Base-by-base conservation (phyloP, 495 filamentous ascomycete genomes). In the Endocarpon pusillum region DNA sequence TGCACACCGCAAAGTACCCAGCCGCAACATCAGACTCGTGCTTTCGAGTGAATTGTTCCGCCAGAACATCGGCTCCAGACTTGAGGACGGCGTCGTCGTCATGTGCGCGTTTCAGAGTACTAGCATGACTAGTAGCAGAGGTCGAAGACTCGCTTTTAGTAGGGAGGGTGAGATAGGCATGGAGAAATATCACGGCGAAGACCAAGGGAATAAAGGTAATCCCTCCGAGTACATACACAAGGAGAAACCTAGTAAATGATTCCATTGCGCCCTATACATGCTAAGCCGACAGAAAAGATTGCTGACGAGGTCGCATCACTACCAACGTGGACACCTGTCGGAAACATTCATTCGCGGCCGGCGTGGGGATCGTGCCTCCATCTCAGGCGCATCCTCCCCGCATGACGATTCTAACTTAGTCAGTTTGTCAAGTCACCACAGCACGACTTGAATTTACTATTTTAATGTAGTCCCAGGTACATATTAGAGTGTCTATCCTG, bases 1-100 rank as follows among this genome's bases (percentile, higher is more conserved):
- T 69, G 48, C 81, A 92, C 10, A 96, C 85, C 4, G 85, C 81
- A 53, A 97, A 97, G 56, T 92, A 94, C 28, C 85, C 85, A 8
- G 83, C 79, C 2, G 84, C 81, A 33, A 84, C 81, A 55, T 93
- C 83, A n/a, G 73, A 64, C 27, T 87, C 78, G 35, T 76, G 67
- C 21, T 41, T 58, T 21, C 67, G 61, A 41, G 65, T 58, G 45
- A 68, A 69, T 30, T 70, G 59, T 39, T 70, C 66, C 2, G 57
- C 66, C 28, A 71, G 47, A 32, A 58, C 54, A 45, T 61, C 59
- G 28, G 61, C 61, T 20, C 54, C 53, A 31, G 64, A 64, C 41
- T 61, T 66, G 33, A 68, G 45, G 33, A 53, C 61, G 36, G 52
- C 53, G 33, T 59, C 57, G 41, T 69, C 66, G 39, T 69, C 66